These are phyloP conservation scores for Lunasporangiospora selenospora DNA, from an alignment of 192 early-diverging fungal genomes.

Conservation along the genomic window DNA sequence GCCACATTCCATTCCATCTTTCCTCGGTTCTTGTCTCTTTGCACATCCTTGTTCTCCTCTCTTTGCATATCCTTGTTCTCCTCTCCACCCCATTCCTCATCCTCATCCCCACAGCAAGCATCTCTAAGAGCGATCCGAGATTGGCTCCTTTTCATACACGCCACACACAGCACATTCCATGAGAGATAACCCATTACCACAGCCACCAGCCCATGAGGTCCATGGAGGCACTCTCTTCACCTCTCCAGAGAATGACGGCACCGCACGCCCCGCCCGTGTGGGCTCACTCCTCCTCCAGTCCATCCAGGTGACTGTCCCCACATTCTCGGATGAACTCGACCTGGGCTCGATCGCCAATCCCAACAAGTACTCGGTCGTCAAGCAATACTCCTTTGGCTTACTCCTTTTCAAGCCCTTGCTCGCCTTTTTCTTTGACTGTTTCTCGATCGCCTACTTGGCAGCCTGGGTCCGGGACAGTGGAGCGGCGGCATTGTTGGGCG, in stretches of 20 bases:
- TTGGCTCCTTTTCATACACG: no score
- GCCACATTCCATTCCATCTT: not conserved
- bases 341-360: constrained; percentile 32
- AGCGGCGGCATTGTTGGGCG: no score
- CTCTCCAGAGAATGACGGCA: constrained; percentile 9
- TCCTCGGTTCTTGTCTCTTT: not conserved
- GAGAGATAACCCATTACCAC: constrained; percentile 23
- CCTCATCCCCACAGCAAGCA: no score
- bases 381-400: constrained; percentile 38
- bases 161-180: no score
- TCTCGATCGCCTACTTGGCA: constrained; percentile 18
- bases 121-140: no score
- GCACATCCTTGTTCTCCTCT: no score
- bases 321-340: constrained; percentile 34
- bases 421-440: constrained; percentile 25
- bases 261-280: constrained; percentile 15
- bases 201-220: constrained; percentile 12
- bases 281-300: constrained; percentile 31
- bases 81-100: no score
- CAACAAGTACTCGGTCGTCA: constrained; percentile 22
- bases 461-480: constrained; percentile 13
- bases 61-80: no score
- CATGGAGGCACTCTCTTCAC: no score
- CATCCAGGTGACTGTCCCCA: constrained; percentile 17
- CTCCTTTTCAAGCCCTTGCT: constrained; percentile 32